Evolutionary conservation across 2,329 filamentous ascomycete species (phyloP).

Genomic region (Bisporella sp.): DNA sequence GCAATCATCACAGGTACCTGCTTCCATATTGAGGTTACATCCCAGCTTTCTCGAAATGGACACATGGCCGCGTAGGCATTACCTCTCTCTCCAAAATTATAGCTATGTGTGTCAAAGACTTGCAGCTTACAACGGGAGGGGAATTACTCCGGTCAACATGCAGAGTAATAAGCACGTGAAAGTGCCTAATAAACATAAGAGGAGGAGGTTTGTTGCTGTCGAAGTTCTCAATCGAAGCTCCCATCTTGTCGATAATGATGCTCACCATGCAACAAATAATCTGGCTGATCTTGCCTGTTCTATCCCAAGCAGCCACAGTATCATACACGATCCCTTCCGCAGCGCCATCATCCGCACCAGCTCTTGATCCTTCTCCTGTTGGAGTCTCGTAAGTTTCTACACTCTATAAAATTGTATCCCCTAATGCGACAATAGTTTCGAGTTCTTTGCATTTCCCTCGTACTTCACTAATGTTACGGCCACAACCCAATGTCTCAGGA

Average conservation of each 20-base stretch:
- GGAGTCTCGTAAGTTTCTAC: conserved; percentile 35
- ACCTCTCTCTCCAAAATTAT: too few species aligned
- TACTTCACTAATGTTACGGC: conserved; percentile 46
- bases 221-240: too few species aligned
- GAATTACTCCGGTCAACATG: too few species aligned
- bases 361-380: conserved; percentile 34
- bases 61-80: too few species aligned
- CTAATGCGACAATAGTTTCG: conserved; percentile 31
- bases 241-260: not conserved
- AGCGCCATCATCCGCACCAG: conserved; percentile 14
- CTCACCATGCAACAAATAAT: not conserved
- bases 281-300: not conserved
- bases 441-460: conserved; percentile 49
- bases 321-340: conserved; percentile 16
- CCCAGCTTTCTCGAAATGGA: too few species aligned
- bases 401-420: not conserved
- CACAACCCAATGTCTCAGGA: conserved; percentile 43
- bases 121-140: too few species aligned
- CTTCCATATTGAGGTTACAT: too few species aligned
- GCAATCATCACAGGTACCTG: too few species aligned
- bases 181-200: too few species aligned
- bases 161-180: too few species aligned
- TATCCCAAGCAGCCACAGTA: not conserved
- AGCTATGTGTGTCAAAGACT: too few species aligned
- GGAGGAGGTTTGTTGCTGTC: too few species aligned